Evolutionary conservation across 177 flowering plant genomes (phyloP).

Genomic region (Telopea speciosissima): DNA sequence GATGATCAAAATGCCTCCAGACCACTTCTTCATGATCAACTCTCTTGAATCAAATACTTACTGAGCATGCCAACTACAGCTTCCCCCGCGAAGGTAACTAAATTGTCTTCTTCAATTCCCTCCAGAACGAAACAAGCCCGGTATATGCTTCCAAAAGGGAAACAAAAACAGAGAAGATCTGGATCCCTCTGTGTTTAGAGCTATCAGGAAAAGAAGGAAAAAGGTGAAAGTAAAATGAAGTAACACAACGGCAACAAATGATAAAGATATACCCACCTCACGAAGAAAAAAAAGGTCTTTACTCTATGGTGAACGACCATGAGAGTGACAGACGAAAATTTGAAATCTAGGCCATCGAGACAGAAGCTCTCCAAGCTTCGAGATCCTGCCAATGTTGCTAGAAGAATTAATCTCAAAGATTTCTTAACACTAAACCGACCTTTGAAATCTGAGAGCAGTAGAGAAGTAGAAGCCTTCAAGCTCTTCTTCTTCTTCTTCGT

Average conservation of each 20-base stretch:
- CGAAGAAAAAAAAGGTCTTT: too few species aligned
- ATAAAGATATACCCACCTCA: too few species aligned
- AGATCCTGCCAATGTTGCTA: background rate
- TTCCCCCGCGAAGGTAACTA: background rate
- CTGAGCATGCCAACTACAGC: background rate
- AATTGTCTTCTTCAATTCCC: too few species aligned
- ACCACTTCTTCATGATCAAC: constrained; percentile 64
- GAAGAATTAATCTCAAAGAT: background rate
- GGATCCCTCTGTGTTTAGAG: background rate
- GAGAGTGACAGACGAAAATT: too few species aligned
- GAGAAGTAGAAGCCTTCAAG: background rate
- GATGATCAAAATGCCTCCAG: constrained; percentile 53
- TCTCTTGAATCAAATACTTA: background rate
- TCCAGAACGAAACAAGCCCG: too few species aligned
- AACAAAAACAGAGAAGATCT: background rate
- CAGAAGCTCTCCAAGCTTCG: background rate
- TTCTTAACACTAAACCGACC: too few species aligned
- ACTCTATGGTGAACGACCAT: too few species aligned
- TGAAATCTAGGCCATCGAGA: too few species aligned
- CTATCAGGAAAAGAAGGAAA: background rate
- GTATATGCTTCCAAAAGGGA: background rate
- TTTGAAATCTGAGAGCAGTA: background rate
- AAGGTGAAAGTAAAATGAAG: background rate
- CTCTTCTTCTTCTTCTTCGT: background rate
- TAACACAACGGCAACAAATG: too few species aligned